These are phyloP conservation scores for Alternaria sp. DNA, from an alignment of 2,329 filamentous ascomycete genomes.

Conservation along the genomic window DNA sequence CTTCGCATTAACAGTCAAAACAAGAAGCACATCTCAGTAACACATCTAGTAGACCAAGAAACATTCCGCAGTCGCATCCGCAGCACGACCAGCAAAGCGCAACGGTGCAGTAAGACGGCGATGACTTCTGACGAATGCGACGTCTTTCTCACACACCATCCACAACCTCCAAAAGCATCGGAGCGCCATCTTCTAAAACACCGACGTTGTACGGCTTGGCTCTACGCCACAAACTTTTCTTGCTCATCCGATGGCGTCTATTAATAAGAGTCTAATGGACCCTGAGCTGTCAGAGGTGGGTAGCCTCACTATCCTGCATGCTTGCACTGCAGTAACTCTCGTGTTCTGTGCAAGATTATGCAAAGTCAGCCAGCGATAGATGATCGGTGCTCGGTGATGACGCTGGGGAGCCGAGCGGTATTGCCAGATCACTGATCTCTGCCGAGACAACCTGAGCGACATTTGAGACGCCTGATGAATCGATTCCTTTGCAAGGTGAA, in stretches of 20 bases:
- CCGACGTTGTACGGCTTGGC: slow-evolving; percentile 14
- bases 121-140: slow-evolving; percentile 12
- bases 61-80: slow-evolving; percentile 10
- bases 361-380: slow-evolving; percentile 10
- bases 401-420: slow-evolving; percentile 15
- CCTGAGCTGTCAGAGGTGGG: slow-evolving; percentile 3
- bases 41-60: slow-evolving; percentile 8
- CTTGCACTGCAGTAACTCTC: not conserved
- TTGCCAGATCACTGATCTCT: not conserved
- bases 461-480: not conserved
- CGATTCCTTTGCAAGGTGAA: not conserved
- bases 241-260: slow-evolving; percentile 5
- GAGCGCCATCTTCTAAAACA: slow-evolving; percentile 8
- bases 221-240: slow-evolving; percentile 9
- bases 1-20: not conserved
- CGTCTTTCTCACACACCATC: slow-evolving; percentile 13
- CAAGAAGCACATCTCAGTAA: slow-evolving; percentile 7
- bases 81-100: slow-evolving; percentile 12
- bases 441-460: slow-evolving; percentile 4
- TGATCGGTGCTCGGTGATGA: slow-evolving; percentile 12
- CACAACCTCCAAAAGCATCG: slow-evolving; percentile 13
- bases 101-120: slow-evolving; percentile 13
- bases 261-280: slow-evolving; percentile 10
- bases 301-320: slow-evolving; percentile 4
- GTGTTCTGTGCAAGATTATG: slow-evolving; percentile 4